Evolutionary conservation across 768 basidiomycete genomes (phyloP).

Genomic region (Amanita inopinata): DNA sequence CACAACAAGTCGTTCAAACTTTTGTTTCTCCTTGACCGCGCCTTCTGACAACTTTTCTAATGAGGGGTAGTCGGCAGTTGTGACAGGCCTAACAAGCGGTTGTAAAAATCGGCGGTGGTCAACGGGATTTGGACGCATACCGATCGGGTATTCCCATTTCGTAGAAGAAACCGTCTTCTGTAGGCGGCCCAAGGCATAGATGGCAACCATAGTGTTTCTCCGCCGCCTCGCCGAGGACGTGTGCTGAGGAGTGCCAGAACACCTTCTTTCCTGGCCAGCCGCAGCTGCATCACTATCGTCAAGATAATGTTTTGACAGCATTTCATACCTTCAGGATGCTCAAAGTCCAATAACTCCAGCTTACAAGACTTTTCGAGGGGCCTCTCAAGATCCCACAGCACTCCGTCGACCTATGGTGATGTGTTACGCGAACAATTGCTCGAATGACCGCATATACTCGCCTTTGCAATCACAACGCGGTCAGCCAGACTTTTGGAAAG

Average conservation of each 20-base stretch:
- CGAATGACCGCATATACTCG: conserved; percentile 18
- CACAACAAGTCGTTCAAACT: conserved; percentile 89
- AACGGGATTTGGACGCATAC: conserved; percentile 22
- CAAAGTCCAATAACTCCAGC: conserved; percentile 86
- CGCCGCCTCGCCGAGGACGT: conserved; percentile 93
- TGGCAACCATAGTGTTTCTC: conserved; percentile 97
- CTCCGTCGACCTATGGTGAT: conserved; percentile 57
- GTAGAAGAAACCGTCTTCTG: conserved; percentile 98
- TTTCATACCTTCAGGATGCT: conserved; percentile 68
- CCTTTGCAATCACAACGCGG: conserved; percentile 88
- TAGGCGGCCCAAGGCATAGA: conserved; percentile 93
- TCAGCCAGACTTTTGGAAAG: conserved; percentile 85
- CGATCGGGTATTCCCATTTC: conserved; percentile 90
- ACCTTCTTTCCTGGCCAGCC: conserved; percentile 78
- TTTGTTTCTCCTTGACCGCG: conserved; percentile 94
- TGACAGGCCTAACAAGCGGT: conserved; percentile 47
- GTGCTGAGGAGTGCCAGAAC: conserved; percentile 99
- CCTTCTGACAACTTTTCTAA: conserved; percentile 84
- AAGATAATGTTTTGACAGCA: background rate
- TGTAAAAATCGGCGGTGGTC: conserved; percentile 5
- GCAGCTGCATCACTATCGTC: background rate
- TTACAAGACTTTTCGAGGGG: conserved; percentile 82
- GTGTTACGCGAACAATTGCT: conserved; percentile 3
- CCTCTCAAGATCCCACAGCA: conserved; percentile 90
- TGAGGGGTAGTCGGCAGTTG: conserved; percentile 73